phyloP scores from a whole-genome alignment of 2,329 filamentous ascomycete species.

The Dichotomopilus funicola region DNA sequence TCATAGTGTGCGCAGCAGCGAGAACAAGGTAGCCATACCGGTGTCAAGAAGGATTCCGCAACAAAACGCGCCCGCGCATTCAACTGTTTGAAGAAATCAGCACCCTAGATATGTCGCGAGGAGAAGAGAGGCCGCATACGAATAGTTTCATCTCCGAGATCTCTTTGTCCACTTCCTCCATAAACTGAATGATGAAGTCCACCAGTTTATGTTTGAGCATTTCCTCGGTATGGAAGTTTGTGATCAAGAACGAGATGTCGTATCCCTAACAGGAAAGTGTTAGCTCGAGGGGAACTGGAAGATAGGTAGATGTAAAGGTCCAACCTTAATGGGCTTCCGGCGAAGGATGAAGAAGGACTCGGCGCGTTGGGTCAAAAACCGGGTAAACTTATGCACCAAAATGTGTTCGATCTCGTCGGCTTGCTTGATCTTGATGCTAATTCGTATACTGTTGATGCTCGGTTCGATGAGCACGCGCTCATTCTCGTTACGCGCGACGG shows the following conservation, averaged over 20 bases:
- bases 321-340: slow-evolving; percentile 88
- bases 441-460: slow-evolving; percentile 90
- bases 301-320: slow-evolving; percentile 7
- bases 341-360: slow-evolving; percentile 96
- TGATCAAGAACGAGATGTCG: slow-evolving; percentile 97
- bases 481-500: slow-evolving; percentile 90
- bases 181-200: slow-evolving; percentile 98
- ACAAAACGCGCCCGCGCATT: slow-evolving; percentile 97
- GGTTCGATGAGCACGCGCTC: slow-evolving; percentile 95
- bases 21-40: slow-evolving; percentile 31
- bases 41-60: slow-evolving; percentile 95
- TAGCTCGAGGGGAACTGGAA: slow-evolving; percentile 4
- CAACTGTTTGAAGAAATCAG: slow-evolving; percentile 49
- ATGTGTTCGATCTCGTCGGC: slow-evolving; percentile 98
- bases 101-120: neutral
- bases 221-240: slow-evolving; percentile 96
- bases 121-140: slow-evolving; percentile 48
- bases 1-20: neutral
- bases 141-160: slow-evolving; percentile 99
- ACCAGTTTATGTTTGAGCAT: slow-evolving; percentile 99
- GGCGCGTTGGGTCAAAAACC: slow-evolving; percentile 91
- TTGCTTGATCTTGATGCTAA: slow-evolving; percentile 99
- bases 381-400: slow-evolving; percentile 94
- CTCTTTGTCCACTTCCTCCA: slow-evolving; percentile 99
- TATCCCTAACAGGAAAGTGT: slow-evolving; percentile 61